Evolutionary conservation across 2,329 filamentous ascomycete genomes (phyloP).

Genomic region (Fusarium subtropicale): DNA sequence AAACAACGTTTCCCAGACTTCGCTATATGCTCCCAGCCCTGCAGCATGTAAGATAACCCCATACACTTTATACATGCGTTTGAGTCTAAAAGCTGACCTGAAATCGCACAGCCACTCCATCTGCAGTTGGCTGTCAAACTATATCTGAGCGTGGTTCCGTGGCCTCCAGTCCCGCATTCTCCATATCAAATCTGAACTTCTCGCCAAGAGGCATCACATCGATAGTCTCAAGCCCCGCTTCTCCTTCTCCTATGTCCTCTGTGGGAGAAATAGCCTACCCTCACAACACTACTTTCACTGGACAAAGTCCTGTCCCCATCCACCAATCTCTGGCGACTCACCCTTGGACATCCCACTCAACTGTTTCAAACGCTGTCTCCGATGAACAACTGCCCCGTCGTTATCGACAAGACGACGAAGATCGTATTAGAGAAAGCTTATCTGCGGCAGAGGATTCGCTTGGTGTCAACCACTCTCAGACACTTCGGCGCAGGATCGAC

Average conservation of each 20-base stretch:
- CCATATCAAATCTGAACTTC: neutral
- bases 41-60: neutral
- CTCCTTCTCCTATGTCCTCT: rapidly evolving
- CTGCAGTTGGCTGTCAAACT: neutral
- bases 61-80: rapidly evolving
- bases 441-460: neutral
- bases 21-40: neutral
- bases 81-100: neutral
- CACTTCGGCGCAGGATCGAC: rapidly evolving
- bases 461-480: neutral
- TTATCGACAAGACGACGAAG: neutral
- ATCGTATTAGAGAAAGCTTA: neutral
- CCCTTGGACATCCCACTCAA: rapidly evolving
- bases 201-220: rapidly evolving
- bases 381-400: rapidly evolving
- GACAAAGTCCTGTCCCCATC: neutral
- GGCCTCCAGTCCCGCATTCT: neutral
- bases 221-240: rapidly evolving
- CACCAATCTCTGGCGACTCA: rapidly evolving
- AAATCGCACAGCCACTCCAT: neutral
- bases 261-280: rapidly evolving
- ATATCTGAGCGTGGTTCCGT: neutral
- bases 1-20: neutral
- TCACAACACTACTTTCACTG: neutral
- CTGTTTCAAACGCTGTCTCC: rapidly evolving